Base-by-base conservation (phyloP, 2,329 filamentous ascomycete genomes). In the Trichophyton verrucosum region DNA sequence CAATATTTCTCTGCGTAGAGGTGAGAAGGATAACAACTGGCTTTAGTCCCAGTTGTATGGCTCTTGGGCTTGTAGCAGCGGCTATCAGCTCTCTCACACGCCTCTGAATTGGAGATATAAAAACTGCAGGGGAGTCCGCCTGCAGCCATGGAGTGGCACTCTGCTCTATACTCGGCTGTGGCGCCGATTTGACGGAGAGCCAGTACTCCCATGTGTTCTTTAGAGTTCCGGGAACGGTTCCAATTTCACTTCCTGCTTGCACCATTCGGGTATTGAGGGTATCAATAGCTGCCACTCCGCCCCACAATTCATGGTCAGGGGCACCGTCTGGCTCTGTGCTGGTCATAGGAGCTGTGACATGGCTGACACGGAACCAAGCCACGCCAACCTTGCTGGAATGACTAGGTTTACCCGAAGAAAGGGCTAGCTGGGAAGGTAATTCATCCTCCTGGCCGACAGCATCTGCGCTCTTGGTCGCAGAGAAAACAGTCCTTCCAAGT, bases 281-380 rank as follows among this genome's bases (percentile, higher is more conserved):
- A 71, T 97, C 92, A 57, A 99, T 89, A 55, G 87, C 87, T 2
- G 88, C 89, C 44, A 92, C 85, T 0, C 88, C 88, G 42, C 89
- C 90, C 94, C 94, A 99, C 7, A 86, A 77, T 59, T 88, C 86
- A 57, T 86, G 82, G 2, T 82, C 81, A 1, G 82, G 78, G 13
- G 82, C 82, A 38, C 84, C 82, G 69, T 78, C 66, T 77, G 85
- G 66, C 69, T 78, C 66, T 77, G 85, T 66, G 69, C 73, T 66
- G 76, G 74, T 66, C 6, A 71, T 67, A n/a, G 74, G 72, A 7
- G 77, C 74, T 53, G 76, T 75, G 38, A 95, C 86, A 62, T 89
- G 87, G 44, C 87, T 87, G 46, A 99, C 87, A 65, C 86, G 89
- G 78, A 96, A 97, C 94, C 94, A 99, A 6, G 89, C 91, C 20